These are phyloP conservation scores for Auricularia cornea DNA, from an alignment of 768 basidiomycete genomes.

Conservation along the genomic window DNA sequence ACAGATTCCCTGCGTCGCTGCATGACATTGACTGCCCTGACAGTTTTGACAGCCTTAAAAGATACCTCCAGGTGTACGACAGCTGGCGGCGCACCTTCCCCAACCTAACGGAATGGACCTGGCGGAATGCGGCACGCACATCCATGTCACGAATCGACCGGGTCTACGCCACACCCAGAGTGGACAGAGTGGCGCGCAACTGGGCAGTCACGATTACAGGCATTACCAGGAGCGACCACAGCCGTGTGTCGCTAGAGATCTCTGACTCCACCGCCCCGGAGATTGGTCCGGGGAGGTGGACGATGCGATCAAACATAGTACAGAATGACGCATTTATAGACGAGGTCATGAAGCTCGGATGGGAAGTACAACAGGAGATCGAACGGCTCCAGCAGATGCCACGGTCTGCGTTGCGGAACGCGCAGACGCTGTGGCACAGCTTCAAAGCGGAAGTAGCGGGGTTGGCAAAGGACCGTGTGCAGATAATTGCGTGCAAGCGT, in stretches of 20 bases:
- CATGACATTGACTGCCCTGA: not conserved
- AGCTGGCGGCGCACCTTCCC: not conserved
- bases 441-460: not conserved
- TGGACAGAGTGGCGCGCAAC: not conserved
- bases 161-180: not conserved
- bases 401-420: not conserved
- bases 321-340: not conserved
- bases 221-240: not conserved
- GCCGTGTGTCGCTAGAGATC: not conserved
- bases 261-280: not conserved
- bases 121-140: not conserved
- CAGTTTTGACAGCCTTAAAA: not conserved
- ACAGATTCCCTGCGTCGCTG: not conserved
- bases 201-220: not conserved
- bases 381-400: not conserved
- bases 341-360: not conserved
- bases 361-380: not conserved
- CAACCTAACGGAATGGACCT: not conserved
- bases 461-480: not conserved
- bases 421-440: not conserved
- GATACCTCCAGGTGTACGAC: not conserved
- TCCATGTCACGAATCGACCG: not conserved
- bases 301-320: not conserved
- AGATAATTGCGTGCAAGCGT: too few species aligned
- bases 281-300: not conserved